Evolutionary conservation across 495 filamentous ascomycete species (phyloP).

Genomic region (Niebla homalea): DNA sequence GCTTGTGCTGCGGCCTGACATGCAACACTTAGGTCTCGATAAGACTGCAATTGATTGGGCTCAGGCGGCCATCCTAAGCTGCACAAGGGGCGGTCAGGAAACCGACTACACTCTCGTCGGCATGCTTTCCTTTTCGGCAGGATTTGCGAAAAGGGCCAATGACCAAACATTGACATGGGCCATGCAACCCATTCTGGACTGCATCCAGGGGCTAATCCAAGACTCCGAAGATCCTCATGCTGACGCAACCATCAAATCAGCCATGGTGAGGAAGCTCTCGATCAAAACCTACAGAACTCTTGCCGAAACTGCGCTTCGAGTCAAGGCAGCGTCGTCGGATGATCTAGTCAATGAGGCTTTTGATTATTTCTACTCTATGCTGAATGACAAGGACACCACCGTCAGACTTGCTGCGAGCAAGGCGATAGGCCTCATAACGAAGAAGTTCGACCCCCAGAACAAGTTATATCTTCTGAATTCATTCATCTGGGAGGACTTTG

Average conservation of each 20-base stretch:
- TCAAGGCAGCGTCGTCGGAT: conserved; percentile 34
- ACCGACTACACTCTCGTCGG: conserved; percentile 51
- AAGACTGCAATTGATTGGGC: conserved; percentile 58
- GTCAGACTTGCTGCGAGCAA: conserved; percentile 87
- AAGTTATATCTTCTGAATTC: too few relatives aligned
- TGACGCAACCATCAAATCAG: conserved; percentile 45
- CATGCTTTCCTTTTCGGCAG: conserved; percentile 62
- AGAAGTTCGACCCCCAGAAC: conserved; percentile 30
- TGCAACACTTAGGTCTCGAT: conserved; percentile 58
- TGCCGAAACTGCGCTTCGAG: conserved; percentile 26
- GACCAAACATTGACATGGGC: conserved; percentile 38
- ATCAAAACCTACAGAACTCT: conserved; percentile 74
- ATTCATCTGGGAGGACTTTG: too few relatives aligned
- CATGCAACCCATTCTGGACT: conserved; percentile 36
- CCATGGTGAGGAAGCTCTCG: conserved; percentile 61
- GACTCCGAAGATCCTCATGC: conserved; percentile 27
- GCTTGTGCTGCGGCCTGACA: conserved; percentile 70
- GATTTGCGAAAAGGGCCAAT: conserved; percentile 47
- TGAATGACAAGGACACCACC: conserved; percentile 76
- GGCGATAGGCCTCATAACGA: conserved; percentile 70
- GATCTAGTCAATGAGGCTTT: conserved; percentile 62
- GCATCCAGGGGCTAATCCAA: conserved; percentile 33
- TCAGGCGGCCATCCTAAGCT: conserved; percentile 19
- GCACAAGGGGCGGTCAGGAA: too few relatives aligned
- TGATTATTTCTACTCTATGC: conserved; percentile 48